Evolutionary conservation across 2,329 filamentous ascomycete genomes (phyloP).

Genomic region (Calonectria hawksworthii): DNA sequence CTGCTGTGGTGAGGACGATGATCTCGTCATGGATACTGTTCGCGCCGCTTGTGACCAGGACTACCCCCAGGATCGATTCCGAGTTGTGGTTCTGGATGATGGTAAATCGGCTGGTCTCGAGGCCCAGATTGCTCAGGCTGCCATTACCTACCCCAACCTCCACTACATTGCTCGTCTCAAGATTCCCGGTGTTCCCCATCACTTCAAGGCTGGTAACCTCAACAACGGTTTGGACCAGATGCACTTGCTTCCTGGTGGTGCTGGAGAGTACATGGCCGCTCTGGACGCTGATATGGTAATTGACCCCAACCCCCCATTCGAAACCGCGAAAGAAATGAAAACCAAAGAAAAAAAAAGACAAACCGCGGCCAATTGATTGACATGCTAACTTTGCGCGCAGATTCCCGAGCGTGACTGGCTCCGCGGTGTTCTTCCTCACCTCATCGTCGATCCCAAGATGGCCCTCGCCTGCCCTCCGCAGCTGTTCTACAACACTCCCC

Average conservation of each 20-base stretch:
- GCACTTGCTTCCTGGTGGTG: constrained; percentile 65
- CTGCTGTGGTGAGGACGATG: constrained; percentile 69
- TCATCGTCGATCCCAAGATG: constrained; percentile 69
- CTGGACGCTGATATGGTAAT: constrained; percentile 75
- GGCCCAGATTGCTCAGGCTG: constrained; percentile 53
- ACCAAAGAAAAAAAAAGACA: background rate
- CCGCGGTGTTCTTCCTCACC: constrained; percentile 70
- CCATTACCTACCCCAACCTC: constrained; percentile 61
- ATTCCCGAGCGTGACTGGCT: constrained; percentile 74
- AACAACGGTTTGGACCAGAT: constrained; percentile 70
- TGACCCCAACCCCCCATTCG: background rate
- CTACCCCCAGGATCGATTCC: constrained; percentile 66
- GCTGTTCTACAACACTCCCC: constrained; percentile 74
- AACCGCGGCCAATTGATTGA: background rate
- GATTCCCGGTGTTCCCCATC: constrained; percentile 62
- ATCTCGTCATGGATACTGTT: constrained; percentile 69
- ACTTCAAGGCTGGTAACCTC: constrained; percentile 76
- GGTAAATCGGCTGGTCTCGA: constrained; percentile 61
- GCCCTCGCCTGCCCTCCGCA: constrained; percentile 73
- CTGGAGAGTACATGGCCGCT: constrained; percentile 72
- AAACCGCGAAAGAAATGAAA: background rate
- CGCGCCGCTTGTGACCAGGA: constrained; percentile 68
- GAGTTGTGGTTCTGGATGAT: constrained; percentile 70
- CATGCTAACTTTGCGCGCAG: constrained; percentile 44
- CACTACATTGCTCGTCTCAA: constrained; percentile 67